Conservation (phyloP, 257 asterid species). For the Marsdenia floribunda region DNA sequence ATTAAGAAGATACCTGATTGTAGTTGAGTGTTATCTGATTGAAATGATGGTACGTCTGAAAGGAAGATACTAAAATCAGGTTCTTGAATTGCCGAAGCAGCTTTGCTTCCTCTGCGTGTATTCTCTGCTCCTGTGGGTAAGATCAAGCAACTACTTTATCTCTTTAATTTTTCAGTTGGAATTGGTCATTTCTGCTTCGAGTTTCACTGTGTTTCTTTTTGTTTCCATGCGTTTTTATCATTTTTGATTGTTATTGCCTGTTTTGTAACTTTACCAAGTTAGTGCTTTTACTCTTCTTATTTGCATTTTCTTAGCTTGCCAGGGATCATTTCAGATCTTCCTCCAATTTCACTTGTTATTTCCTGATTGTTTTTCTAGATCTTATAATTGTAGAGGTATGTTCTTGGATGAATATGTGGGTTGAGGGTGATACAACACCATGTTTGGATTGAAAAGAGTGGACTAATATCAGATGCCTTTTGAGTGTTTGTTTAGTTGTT, state of each 20-base stretch:
- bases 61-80: neutral
- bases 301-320: too few species aligned
- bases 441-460: neutral
- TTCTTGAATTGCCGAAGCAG: neutral
- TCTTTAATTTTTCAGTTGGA: neutral
- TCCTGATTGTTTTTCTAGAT: neutral
- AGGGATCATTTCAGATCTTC: neutral
- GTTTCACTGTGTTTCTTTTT: neutral
- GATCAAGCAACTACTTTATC: neutral
- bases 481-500: neutral
- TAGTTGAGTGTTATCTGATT: neutral
- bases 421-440: neutral
- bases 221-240: neutral
- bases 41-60: neutral
- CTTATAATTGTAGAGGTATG: neutral
- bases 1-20: neutral
- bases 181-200: neutral
- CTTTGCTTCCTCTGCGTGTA: neutral
- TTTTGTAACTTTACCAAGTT: neutral
- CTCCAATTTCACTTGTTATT: neutral
- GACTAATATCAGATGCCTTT: neutral
- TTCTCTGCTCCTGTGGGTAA: neutral
- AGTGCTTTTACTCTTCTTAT: neutral
- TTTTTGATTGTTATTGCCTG: too few species aligned
- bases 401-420: neutral